Evolutionary conservation across 345 rosid genomes (phyloP), one percentile per base, ranked within the genome.

Genomic region (Gossypium australe): DNA sequence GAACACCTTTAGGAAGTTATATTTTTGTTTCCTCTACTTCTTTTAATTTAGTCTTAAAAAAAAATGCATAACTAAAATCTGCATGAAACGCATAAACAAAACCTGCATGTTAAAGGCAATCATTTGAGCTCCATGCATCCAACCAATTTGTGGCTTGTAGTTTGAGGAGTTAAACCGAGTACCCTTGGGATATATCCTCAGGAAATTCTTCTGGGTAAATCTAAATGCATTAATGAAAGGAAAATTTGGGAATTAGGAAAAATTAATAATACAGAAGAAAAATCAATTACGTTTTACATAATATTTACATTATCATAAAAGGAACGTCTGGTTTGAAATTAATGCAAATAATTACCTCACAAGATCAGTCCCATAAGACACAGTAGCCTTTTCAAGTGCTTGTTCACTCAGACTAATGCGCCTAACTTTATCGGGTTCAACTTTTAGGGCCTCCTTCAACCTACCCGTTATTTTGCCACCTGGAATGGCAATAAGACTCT

Each of bases 71-170:
- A 3, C 17, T 51, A 51, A 51, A 13, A 51, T 51, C 55, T 51
- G 16, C 16, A 3, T 12, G 55, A 13, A 51, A 51, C 55, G n/a
- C 17, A 13, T 11, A 49, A 34, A 34, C 41, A 34, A 34, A 34
- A 94, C 98, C 91, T 94, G 98, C 98, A 95, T 95, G 79, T 95
- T 95, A 70, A 93, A 93, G 71, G 99, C 99, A 76, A 95, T 94
- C 99, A 95, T 93, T 79, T 95, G 99, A 83, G 99, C 99, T 75
- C 97, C 99, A 71, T 90, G 93, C 79, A 79, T 88, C 97, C 98
- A 95, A 22, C 98, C 98, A 59, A 89, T 67, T 71, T 81, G 81
- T 57, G 92, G 92, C 75, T 86, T 86, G 80, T 88, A 88, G 74
- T 88, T 88, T 55, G 92, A 88, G 70, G 92, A 88, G 79, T 71